A percentile compares a stretch with the other conserved stretches of the same genome.
phyloP scores from a whole-genome alignment of 352 stramenopile genomes.

The Phytophthora podocarpi region DNA sequence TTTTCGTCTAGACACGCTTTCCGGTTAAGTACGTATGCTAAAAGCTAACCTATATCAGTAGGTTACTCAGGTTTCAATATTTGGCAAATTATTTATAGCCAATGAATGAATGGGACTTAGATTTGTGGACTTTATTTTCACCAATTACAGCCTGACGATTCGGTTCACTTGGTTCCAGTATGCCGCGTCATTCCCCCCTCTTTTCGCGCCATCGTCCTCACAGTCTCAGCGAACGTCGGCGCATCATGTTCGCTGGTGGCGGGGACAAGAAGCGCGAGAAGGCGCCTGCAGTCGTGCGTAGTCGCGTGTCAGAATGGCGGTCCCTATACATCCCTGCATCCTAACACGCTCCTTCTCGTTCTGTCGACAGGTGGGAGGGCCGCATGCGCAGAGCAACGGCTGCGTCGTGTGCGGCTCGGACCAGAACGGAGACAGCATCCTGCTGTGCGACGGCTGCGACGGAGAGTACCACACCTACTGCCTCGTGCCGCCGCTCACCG shows the following conservation, averaged over 20 bases:
- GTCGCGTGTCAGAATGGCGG: background rate
- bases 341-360: background rate
- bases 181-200: background rate
- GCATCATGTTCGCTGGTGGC: slow-evolving; percentile 19
- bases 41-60: too few species aligned
- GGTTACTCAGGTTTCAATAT: too few species aligned
- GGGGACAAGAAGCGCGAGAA: slow-evolving; percentile 33
- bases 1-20: too few species aligned
- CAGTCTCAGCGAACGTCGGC: too few species aligned
- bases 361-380: slow-evolving; percentile 19
- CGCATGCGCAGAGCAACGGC: slow-evolving; percentile 47
- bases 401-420: slow-evolving; percentile 74
- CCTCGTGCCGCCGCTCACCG: slow-evolving; percentile 67
- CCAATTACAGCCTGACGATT: too few species aligned
- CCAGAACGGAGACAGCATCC: slow-evolving; percentile 80
- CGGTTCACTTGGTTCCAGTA: background rate
- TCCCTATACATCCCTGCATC: background rate
- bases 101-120: too few species aligned
- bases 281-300: slow-evolving; percentile 15
- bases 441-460: slow-evolving; percentile 86
- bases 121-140: too few species aligned
- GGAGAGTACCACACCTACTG: slow-evolving; percentile 90
- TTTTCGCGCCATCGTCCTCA: too few species aligned
- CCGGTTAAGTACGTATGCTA: too few species aligned
- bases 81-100: too few species aligned